These are phyloP conservation scores for Phytophthora macrochlamydospora DNA, from an alignment of 352 stramenopile species.

Conservation along the genomic window DNA sequence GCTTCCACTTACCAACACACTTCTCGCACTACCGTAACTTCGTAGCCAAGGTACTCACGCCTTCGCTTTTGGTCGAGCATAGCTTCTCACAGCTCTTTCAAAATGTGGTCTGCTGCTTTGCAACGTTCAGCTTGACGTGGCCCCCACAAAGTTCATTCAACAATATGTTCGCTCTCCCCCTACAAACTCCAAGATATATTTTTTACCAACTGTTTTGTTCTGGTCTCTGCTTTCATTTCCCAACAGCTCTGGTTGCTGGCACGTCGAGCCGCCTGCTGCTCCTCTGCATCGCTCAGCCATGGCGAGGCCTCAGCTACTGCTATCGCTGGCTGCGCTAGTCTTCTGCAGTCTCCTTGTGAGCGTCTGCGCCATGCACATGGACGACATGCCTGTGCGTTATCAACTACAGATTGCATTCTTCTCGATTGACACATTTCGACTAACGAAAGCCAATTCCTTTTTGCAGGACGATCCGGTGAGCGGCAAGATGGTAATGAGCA, in stretches of 20 bases:
- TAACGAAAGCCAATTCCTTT: not conserved
- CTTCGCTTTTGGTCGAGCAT: no score
- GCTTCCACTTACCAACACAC: no score
- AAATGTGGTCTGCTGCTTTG: not conserved
- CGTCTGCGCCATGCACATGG: conserved; percentile 37
- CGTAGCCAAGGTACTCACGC: no score
- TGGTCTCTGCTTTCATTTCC: not conserved
- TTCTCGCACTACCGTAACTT: no score
- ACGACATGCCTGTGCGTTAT: conserved; percentile 66
- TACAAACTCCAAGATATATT: not conserved
- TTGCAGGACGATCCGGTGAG: conserved; percentile 62
- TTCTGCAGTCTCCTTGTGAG: conserved; percentile 1
- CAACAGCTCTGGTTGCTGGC: not conserved
- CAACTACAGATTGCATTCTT: not conserved
- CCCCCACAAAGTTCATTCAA: not conserved
- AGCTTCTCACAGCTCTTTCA: not conserved
- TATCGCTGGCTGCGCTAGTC: conserved; percentile 11
- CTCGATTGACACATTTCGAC: not conserved
- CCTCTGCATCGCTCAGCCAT: conserved; percentile 1
- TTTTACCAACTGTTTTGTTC: not conserved
- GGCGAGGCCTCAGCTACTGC: not conserved
- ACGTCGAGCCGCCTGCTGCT: not conserved
- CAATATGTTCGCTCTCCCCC: not conserved
- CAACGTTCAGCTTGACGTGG: not conserved
- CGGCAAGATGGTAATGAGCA: conserved; percentile 74